Evolutionary conservation across 805 yeast species (phyloP).

Genomic region (Sugiyamaella smithiae): DNA sequence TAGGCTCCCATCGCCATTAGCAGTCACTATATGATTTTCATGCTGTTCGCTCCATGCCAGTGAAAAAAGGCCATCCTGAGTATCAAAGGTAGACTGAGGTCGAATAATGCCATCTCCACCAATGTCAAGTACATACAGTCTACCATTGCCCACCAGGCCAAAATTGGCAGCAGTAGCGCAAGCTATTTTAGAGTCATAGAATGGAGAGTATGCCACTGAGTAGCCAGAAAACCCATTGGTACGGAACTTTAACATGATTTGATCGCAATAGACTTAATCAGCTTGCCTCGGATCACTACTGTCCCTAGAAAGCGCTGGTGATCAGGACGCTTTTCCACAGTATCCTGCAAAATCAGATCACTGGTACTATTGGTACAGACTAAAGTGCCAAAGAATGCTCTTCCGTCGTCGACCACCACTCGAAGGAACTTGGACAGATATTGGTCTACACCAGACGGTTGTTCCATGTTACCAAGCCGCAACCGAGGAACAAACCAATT

Average conservation of each 20-base stretch:
- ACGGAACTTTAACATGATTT: slow-evolving; percentile 64
- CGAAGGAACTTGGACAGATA: slow-evolving; percentile 26
- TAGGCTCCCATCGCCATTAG: slow-evolving; percentile 88
- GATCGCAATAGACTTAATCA: slow-evolving; percentile 24
- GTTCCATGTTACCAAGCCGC: slow-evolving; percentile 1
- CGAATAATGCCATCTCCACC: slow-evolving; percentile 58
- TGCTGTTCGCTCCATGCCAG: slow-evolving; percentile 87
- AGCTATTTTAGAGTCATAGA: slow-evolving; percentile 82
- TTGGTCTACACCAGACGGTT: slow-evolving; percentile 12
- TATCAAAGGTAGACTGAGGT: slow-evolving; percentile 52
- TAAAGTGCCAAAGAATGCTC: slow-evolving; percentile 34
- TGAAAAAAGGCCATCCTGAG: slow-evolving; percentile 91
- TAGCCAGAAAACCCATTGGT: slow-evolving; percentile 85
- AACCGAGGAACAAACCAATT: too few relatives aligned
- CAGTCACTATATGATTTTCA: slow-evolving; percentile 78
- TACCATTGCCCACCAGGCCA: slow-evolving; percentile 93
- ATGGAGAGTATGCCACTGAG: slow-evolving; percentile 86
- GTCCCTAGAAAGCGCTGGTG: slow-evolving; percentile 33
- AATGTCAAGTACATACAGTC: slow-evolving; percentile 67
- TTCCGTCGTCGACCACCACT: slow-evolving; percentile 31
- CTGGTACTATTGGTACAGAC: slow-evolving; percentile 30
- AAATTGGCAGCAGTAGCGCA: slow-evolving; percentile 90
- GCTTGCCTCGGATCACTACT: slow-evolving; percentile 34
- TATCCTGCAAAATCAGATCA: slow-evolving; percentile 34
- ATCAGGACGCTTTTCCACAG: slow-evolving; percentile 32